Base-by-base conservation (phyloP, 176 grass and related monocot species). In the Saccharum officinarum region DNA sequence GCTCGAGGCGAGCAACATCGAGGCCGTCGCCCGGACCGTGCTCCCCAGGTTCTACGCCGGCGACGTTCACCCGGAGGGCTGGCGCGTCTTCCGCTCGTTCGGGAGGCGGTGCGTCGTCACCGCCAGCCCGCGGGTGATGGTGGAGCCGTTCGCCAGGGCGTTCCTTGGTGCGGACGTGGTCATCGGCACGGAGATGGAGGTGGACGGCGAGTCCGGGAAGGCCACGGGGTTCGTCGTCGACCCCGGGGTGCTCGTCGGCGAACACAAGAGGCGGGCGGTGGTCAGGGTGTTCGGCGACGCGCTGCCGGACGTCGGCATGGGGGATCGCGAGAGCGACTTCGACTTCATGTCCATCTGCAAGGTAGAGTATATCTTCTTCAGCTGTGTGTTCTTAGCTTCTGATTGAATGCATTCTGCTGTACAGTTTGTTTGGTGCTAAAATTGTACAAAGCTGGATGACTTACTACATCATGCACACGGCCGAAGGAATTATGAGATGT, bases 1-100 rank as follows among this genome's bases (percentile, higher is more conserved):
- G 4, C 66, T 97, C 6, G 52, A 79, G 46, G 30, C 79, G 4
- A 61, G 23, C 23, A 82, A 94, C 83, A 61, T 97, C 72, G 88
- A 92, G 86, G 82, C 41, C 49, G 95, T 75, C 46, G 92, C 95
- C 0, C 84, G 86, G 66, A 91, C 90, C 5, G 91, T 98, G 23
- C 86, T 98, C 10, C 95, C 95, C 0, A 82, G 90, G 80, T 95
- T 97, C 89, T 97, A 95, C 41, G 90, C 92, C 3, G 89, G 86
- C 5, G 95, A 97, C 85, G 95, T 97, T 17, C 95, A 97, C 78
- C 95, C 95, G 30, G 90, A 93, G 75, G 94, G 92, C 16, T 95
- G 95, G 95, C 86, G 90, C 17, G 92, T 97, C 69, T 97, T 94
- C 84, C 57, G 61, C 54, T 77, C 95, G 6, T 97, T 86, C 65